Evolutionary conservation across 805 yeast genomes (phyloP), one percentile per base, ranked within the genome.

Genomic region (Ogataea naganishii): DNA sequence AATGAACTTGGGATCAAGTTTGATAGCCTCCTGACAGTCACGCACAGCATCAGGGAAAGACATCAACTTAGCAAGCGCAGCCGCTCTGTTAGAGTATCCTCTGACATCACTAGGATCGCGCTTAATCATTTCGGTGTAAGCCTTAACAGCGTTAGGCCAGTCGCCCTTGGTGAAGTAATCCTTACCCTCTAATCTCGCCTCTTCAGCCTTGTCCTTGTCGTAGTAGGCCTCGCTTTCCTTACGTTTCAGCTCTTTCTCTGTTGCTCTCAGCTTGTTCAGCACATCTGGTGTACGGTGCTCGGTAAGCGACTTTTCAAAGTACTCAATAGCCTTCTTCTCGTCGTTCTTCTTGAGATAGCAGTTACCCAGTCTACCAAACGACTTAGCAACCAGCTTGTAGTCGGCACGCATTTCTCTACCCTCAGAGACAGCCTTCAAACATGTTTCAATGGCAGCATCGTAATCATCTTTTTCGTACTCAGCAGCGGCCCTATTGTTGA

Each of bases 51-150:
- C 97, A 13, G 96, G 96, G 81, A 89, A 92, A 9, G 96, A 84
- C 82, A 89, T 75, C 44, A 92, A 72, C 60, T 92, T 92, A 27
- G 95, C 79, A 53, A 81, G 72, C 2, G 95, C 95, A 23, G 98
- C 98, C 31, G 99, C 98, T 62, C 99, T 81, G 66, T 92, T 92
- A 20, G 95, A 86, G 59, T 86, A 92, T 34, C 96, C 97, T 58
- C 96, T 76, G 15, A 94, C 94, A 58, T 92, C 97, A 33, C 75
- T 75, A 34, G 99, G 99, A n/a, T 88, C 86, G 56, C 99, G 81
- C 62, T 86, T 84, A 47, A 89, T 68, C 88, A 92, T 92, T 62
- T 92, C 98, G 29, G 94, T 69, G 61, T 92, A 92, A 4, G 95
- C 81, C 56, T 82, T 81, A 25, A 92, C 96, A 14, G 97, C 96